Conservation (phyloP, 2,329 filamentous ascomycete species). For the Fusarium zealandicum region DNA sequence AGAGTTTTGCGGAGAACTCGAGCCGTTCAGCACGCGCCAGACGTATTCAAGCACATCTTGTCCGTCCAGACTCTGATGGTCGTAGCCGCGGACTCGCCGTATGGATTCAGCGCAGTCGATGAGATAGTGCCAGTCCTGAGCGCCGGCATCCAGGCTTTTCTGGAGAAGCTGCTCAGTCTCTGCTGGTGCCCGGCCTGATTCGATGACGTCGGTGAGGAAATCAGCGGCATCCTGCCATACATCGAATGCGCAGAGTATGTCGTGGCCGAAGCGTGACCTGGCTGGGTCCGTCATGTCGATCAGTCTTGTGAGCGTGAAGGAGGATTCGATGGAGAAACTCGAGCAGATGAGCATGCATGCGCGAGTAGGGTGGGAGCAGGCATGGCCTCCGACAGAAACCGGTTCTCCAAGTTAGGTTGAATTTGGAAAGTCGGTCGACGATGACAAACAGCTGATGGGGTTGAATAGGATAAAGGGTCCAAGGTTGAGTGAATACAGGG, state of each 20-base stretch:
- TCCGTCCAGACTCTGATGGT: constrained; percentile 40
- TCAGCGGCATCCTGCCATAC: constrained; percentile 42
- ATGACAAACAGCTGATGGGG: neutral
- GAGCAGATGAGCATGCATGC: neutral
- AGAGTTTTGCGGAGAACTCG: constrained; percentile 5
- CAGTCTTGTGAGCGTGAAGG: constrained; percentile 2
- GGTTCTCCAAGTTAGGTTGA: neutral
- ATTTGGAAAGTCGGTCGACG: neutral
- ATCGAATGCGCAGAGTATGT: constrained; percentile 45
- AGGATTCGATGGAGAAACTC: constrained; percentile 3
- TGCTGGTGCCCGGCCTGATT: constrained; percentile 36
- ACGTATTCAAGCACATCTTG: constrained; percentile 47
- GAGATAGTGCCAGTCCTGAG: constrained; percentile 46
- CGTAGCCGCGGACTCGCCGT: constrained; percentile 17
- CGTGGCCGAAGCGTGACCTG: constrained; percentile 35
- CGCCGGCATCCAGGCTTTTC: constrained; percentile 44
- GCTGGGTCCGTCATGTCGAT: constrained; percentile 25
- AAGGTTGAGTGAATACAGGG: neutral
- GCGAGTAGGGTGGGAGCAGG: neutral
- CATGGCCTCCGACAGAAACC: neutral
- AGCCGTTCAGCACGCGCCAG: constrained; percentile 34
- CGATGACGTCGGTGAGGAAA: constrained; percentile 45
- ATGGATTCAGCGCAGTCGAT: constrained; percentile 46
- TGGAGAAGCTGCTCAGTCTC: constrained; percentile 42
- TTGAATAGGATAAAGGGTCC: neutral